phyloP scores from a whole-genome alignment of 1,284 basidiomycete genomes.

The Fereydounia khargensis region DNA sequence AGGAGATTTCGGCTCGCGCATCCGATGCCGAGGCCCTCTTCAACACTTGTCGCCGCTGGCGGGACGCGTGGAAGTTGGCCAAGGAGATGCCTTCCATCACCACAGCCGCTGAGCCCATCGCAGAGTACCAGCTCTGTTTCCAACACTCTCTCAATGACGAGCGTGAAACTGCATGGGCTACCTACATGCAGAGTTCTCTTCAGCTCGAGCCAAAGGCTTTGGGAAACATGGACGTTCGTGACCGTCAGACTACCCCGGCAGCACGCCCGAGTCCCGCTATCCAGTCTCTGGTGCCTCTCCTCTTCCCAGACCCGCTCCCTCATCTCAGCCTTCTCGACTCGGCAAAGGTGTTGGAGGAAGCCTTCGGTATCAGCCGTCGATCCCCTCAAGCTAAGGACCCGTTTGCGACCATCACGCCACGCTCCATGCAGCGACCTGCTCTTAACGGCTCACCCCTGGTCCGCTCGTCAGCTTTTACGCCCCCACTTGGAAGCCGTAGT shows the following conservation, averaged over 20 bases:
- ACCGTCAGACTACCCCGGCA: slow-evolving; percentile 11
- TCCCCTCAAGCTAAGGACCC: slow-evolving; percentile 8
- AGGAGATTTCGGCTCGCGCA: slow-evolving; percentile 3
- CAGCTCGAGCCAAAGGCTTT: slow-evolving; percentile 37
- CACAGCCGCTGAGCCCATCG: slow-evolving; percentile 14
- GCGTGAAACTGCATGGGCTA: no score
- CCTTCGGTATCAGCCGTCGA: slow-evolving; percentile 6
- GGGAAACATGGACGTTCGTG: slow-evolving; percentile 31
- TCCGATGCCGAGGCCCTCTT: slow-evolving; percentile 10
- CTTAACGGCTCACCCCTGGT: slow-evolving; percentile 30
- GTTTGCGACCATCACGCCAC: slow-evolving; percentile 23
- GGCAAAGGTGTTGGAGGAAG: slow-evolving; percentile 12
- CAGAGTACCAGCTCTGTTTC: slow-evolving; percentile 36
- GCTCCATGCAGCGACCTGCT: slow-evolving; percentile 13
- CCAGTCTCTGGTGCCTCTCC: slow-evolving; percentile 28
- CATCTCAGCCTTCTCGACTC: slow-evolving; percentile 34
- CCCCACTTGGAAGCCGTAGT: slow-evolving; percentile 5
- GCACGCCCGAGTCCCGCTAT: slow-evolving; percentile 8
- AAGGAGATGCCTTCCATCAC: slow-evolving; percentile 4
- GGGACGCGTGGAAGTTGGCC: slow-evolving; percentile 8
- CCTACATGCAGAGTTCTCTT: slow-evolving; percentile 31
- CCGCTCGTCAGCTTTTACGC: slow-evolving; percentile 25
- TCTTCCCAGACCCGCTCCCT: slow-evolving; percentile 45
- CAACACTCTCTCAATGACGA: slow-evolving; percentile 7
- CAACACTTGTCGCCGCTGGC: slow-evolving; percentile 9